These are phyloP conservation scores for Paecilomyces fulvus DNA, from an alignment of 2,329 filamentous ascomycete genomes.

Conservation along the genomic window DNA sequence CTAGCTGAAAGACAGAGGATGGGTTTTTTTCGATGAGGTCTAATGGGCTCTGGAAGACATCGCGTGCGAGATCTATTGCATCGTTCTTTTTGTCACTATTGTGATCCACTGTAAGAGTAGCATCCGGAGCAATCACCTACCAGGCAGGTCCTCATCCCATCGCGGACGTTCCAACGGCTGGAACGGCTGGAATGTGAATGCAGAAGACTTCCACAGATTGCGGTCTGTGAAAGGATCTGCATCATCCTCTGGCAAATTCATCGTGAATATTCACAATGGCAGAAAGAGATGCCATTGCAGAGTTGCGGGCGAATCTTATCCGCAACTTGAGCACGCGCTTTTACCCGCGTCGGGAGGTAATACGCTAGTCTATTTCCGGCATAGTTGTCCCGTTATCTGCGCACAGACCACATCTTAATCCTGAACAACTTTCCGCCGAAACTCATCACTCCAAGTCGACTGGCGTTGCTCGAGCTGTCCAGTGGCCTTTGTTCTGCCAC, in stretches of 20 bases:
- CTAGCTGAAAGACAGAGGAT: constrained; percentile 22
- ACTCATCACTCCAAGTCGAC: constrained; percentile 8
- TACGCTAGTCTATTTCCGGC: constrained; percentile 7
- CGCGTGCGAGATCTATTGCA: constrained; percentile 15
- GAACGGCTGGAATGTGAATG: constrained; percentile 28
- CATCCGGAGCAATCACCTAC: constrained; percentile 14
- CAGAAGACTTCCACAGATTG: constrained; percentile 29
- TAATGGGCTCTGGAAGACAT: constrained; percentile 15
- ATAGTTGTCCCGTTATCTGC: constrained; percentile 7
- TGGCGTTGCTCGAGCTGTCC: background rate
- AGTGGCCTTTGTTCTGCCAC: background rate
- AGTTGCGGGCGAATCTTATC: background rate
- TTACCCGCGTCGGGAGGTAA: background rate
- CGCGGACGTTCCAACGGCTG: constrained; percentile 26
- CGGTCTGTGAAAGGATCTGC: constrained; percentile 28
- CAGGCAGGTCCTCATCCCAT: constrained; percentile 27
- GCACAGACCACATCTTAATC: constrained; percentile 23
- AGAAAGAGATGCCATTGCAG: background rate
- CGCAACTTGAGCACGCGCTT: background rate
- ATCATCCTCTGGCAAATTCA: constrained; percentile 10
- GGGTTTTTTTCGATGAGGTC: constrained; percentile 15
- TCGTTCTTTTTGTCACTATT: background rate
- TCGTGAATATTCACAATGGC: background rate
- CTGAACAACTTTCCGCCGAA: background rate
- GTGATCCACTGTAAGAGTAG: background rate